Conservation (phyloP, 495 filamentous ascomycete species). For the Letharia lupina region DNA sequence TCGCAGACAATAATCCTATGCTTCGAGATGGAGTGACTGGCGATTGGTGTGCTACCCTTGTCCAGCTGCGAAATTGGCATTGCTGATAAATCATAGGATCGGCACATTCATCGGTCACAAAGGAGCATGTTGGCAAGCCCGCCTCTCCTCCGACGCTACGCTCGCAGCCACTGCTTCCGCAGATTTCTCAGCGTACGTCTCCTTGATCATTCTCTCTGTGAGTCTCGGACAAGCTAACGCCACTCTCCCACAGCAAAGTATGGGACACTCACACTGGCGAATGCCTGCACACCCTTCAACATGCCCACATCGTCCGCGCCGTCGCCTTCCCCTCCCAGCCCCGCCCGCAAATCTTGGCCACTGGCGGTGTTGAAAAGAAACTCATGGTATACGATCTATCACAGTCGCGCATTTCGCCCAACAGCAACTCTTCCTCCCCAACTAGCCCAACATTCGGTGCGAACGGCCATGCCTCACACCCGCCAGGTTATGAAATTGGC, state of each 20-base stretch:
- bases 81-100: conserved; percentile 51
- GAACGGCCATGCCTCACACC: conserved; percentile 30
- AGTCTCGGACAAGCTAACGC: conserved; percentile 6
- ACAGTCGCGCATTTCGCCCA: conserved; percentile 33
- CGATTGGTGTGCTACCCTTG: conserved; percentile 57
- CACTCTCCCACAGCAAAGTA: conserved; percentile 54
- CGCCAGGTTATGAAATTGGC: conserved; percentile 73
- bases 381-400: conserved; percentile 87
- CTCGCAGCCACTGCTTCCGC: conserved; percentile 88
- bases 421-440: conserved; percentile 36
- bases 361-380: conserved; percentile 92
- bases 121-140: conserved; percentile 92
- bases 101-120: conserved; percentile 98
- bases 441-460: conserved; percentile 25
- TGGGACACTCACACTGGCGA: conserved; percentile 97
- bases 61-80: neutral
- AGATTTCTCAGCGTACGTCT: conserved; percentile 83
- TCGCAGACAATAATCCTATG: conserved; percentile 90
- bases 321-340: conserved; percentile 74
- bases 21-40: conserved; percentile 93
- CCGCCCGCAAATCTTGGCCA: conserved; percentile 74
- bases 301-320: conserved; percentile 89
- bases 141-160: conserved; percentile 78
- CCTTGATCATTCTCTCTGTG: neutral
- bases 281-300: conserved; percentile 76